Evolutionary conservation across 2,329 filamentous ascomycete genomes (phyloP), one percentile per base, ranked within the genome.

Genomic region (Blastomyces parvus): DNA sequence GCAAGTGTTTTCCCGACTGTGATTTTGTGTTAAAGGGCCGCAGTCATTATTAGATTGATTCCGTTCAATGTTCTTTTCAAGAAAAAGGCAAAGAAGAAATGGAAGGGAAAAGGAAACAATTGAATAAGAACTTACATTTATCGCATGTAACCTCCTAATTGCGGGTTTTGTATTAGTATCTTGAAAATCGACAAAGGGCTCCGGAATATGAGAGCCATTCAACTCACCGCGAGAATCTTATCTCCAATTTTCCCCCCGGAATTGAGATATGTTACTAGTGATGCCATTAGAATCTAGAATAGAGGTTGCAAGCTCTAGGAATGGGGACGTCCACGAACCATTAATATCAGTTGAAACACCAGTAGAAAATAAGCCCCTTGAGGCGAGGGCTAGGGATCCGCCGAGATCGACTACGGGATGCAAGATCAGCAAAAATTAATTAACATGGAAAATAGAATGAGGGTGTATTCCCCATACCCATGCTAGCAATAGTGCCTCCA

Each of bases 321-420:
- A 27, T 60, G 44, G 52, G 17, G 9, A 5, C 27, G n/a, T 33
- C 7, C 19, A 5, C n/a, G 22, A 25, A 83, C 81, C 82, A 66
- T 82, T 87, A 11, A 88, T 72, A 72, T 88, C 86, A 3, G 86
- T 88, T 1, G 84, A 86, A 1, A 88, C 86, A 8, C 86, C 86
- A 0, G 86, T 88, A 25, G 85, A 81, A 70, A 84, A 88, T 1
- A 88, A 78, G 0, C 86, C 86, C 42, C 82, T 78, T 0, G 86
- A 88, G 7, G 86, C 86, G 50, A 88, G 83, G 9, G 86, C 86
- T 11, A 88, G 76, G 19, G 84, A 87, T 27, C 86, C 86, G 4
- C 86, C 85, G 0, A 88, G 81, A 67, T 88, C 86, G 57, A 87
- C 84, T 83, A 38, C 17, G 22, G 17, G 33, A 61, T 33, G 52